Evolutionary conservation across 306 rosid species (phyloP), one percentile per base, ranked within the genome.

Genomic region (Dalbergia cochinchinensis): DNA sequence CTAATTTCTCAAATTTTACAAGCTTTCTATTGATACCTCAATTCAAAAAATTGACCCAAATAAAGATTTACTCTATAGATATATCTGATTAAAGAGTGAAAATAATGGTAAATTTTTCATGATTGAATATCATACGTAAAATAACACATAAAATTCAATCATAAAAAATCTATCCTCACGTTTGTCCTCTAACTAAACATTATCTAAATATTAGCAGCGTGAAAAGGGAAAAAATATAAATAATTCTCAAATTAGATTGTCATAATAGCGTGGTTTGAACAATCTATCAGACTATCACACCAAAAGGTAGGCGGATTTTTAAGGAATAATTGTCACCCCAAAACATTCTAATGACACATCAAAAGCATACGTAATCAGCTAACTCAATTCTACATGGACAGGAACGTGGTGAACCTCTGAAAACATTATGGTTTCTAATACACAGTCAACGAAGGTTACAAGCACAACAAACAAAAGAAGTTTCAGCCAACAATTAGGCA

Each of bases 261-360:
- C 48, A 66, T 42, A 18, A 63, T 26, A 53, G 37, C 44, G 63
- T 51, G 22, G 6, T 81, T 79, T 83, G 78, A 81, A 87, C 83
- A 85, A 77, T 76, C 81, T 78, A 86, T 55, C 83, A 85, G 74
- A 76, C 81, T 78, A 86, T 55, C 80, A 79, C 75, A 80, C 79
- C 76, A 70, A 70, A 88, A 74, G 78, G 73, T 80, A 79, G 81
- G 60, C 65, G 48, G 77, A 85, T 68, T 73, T 42, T 65, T 80
- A 54, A 61, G 63, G 73, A 70, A 79, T 69, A 84, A 85, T 82
- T 70, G 78, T 83, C 48, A 88, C 86, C 91, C 67, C 81, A 80
- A 80, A 79, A 90, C 82, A 85, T 64, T 80, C 88, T 90, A 83
- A 65, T 34, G 86, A 69, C 88, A 81, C 81, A 82, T 69, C 76